Evolutionary conservation across 2,329 filamentous ascomycete species (phyloP).

Genomic region (Lachnellula occidentalis): DNA sequence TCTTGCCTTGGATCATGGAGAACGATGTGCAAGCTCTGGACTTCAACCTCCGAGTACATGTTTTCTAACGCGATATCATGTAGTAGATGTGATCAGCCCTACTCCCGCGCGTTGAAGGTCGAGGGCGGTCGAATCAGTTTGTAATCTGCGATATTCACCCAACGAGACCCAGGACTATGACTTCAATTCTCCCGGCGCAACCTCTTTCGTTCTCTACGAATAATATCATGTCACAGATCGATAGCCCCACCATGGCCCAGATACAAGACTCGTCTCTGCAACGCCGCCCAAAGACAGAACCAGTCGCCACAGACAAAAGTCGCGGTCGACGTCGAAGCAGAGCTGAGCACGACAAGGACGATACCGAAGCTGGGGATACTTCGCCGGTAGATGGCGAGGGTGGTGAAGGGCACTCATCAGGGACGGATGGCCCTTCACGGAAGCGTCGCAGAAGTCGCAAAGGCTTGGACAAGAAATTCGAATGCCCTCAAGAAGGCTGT

Average conservation of each 20-base stretch:
- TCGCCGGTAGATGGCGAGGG: conserved; percentile 21
- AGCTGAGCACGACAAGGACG: conserved; percentile 18
- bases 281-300: conserved; percentile 19
- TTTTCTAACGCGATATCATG: not conserved
- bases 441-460: conserved; percentile 69
- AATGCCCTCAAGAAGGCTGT: conserved; percentile 80
- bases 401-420: conserved; percentile 28
- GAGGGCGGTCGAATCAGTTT: not conserved
- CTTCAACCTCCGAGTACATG: not conserved
- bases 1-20: not conserved
- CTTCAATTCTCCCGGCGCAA: conserved; percentile 28
- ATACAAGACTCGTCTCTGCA: conserved; percentile 22
- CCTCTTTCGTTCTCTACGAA: conserved; percentile 21
- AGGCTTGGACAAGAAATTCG: conserved; percentile 74
- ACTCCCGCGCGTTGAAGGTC: not conserved
- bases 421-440: conserved; percentile 30
- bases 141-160: not conserved
- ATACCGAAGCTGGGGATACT: conserved; percentile 21
- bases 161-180: conserved; percentile 25
- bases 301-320: conserved; percentile 25
- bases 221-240: conserved; percentile 25
- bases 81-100: not conserved
- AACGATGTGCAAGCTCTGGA: not conserved
- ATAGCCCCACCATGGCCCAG: conserved; percentile 20
- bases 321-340: conserved; percentile 29